Conservation (phyloP, 2,329 filamentous ascomycete genomes). For the Fusarium anthophilum region DNA sequence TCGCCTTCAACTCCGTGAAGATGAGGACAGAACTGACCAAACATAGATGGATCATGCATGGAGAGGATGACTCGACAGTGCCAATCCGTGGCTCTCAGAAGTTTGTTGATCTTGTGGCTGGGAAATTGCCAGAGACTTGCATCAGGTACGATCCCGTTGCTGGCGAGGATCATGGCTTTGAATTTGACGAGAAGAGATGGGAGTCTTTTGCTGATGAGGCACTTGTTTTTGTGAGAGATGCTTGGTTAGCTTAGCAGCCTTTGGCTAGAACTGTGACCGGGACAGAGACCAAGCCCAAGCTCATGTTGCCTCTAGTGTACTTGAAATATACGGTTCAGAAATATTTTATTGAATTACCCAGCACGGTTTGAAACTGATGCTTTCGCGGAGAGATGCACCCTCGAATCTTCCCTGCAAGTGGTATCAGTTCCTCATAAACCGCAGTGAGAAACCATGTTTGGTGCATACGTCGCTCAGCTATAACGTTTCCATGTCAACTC, state of each 20-base stretch:
- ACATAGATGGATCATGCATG: conserved; percentile 35
- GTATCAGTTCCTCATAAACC: too few relatives aligned
- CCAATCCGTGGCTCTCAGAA: background rate
- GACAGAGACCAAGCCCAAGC: too few relatives aligned
- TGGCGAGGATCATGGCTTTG: conserved; percentile 38
- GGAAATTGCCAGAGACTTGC: conserved; percentile 3
- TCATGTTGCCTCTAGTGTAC: too few relatives aligned
- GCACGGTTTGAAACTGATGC: too few relatives aligned
- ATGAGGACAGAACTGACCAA: background rate
- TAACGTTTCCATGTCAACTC: too few relatives aligned
- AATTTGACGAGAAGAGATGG: conserved; percentile 31
- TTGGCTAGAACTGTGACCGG: background rate
- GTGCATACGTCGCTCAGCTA: too few relatives aligned
- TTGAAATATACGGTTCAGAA: too few relatives aligned
- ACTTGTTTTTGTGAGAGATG: conserved; percentile 24
- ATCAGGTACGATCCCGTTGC: conserved; percentile 28
- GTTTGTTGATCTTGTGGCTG: conserved; percentile 8
- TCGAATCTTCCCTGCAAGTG: too few relatives aligned
- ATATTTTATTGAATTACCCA: too few relatives aligned
- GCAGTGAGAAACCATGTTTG: too few relatives aligned
- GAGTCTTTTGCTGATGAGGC: conserved; percentile 15
- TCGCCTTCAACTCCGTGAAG: rapidly evolving
- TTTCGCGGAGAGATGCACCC: too few relatives aligned
- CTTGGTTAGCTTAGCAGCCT: conserved; percentile 5
- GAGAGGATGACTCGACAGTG: conserved; percentile 27